These are phyloP conservation scores for Nakazawaea peltata DNA, from an alignment of 805 yeast species.

Conservation along the genomic window DNA sequence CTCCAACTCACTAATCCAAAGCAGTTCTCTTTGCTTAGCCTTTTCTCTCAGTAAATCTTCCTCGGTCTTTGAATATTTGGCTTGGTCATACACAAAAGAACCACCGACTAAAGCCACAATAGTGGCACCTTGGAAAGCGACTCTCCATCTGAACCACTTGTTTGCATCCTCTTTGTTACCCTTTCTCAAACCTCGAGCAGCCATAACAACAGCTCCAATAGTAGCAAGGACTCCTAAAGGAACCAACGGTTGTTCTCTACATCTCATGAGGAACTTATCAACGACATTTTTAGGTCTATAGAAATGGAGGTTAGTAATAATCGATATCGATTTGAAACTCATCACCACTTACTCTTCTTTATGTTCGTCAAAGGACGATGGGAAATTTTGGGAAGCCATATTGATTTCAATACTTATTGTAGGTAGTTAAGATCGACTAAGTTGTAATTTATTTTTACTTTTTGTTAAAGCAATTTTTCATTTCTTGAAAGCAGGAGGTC, in stretches of 20 bases:
- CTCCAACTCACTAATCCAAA: constrained; percentile 89
- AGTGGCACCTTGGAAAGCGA: constrained; percentile 78
- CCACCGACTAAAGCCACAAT: constrained; percentile 78
- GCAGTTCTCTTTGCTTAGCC: constrained; percentile 75
- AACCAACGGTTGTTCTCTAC: constrained; percentile 83
- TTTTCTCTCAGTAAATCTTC: constrained; percentile 66
- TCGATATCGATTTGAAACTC: neutral
- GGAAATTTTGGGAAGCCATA: constrained; percentile 32
- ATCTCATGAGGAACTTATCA: constrained; percentile 25
- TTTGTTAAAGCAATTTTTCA: too few relatives aligned
- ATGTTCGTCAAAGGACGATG: constrained; percentile 40
- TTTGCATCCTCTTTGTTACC: constrained; percentile 77
- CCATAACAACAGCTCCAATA: constrained; percentile 70
- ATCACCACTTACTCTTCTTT: constrained; percentile 36
- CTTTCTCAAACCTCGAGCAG: constrained; percentile 63
- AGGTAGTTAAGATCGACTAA: too few relatives aligned
- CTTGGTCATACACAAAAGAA: constrained; percentile 57
- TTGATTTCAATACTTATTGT: neutral
- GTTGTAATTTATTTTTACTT: too few relatives aligned
- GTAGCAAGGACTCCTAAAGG: constrained; percentile 79
- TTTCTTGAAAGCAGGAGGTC: too few relatives aligned
- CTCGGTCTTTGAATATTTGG: constrained; percentile 36
- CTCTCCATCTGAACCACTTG: constrained; percentile 84
- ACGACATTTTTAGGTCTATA: constrained; percentile 4
- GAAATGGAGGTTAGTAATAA: neutral